Percentiles rank a stretch among this genome's conserved stretches.
These are phyloP conservation scores for Myochromella boudieri DNA, from an alignment of 768 basidiomycete genomes.

Conservation along the genomic window DNA sequence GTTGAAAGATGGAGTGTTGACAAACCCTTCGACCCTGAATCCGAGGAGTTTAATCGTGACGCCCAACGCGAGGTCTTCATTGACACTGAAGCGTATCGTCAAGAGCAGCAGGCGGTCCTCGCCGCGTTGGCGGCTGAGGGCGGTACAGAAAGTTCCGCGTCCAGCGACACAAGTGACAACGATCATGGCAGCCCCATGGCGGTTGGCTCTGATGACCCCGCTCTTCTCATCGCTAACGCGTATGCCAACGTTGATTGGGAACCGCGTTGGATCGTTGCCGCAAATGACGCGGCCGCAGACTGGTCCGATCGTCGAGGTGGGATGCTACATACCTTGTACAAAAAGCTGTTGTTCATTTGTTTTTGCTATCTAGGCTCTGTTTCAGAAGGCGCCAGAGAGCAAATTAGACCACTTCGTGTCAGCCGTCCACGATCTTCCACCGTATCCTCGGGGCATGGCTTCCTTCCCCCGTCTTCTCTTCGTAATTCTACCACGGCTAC, in stretches of 20 bases:
- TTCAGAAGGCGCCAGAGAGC: conserved; percentile 9
- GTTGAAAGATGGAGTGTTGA: conserved; percentile 59
- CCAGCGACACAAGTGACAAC: conserved; percentile 43
- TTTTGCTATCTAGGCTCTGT: conserved; percentile 11
- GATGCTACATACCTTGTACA: background rate
- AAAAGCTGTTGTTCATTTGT: conserved; percentile 3
- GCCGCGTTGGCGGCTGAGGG: conserved; percentile 26
- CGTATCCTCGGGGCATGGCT: conserved; percentile 23
- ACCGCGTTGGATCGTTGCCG: conserved; percentile 16
- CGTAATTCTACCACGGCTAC: conserved; percentile 23
- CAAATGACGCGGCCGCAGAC: conserved; percentile 8
- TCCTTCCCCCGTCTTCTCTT: conserved; percentile 18
- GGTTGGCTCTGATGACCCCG: conserved; percentile 40
- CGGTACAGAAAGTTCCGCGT: conserved; percentile 33
- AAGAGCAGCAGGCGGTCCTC: conserved; percentile 26
- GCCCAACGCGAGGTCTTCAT: conserved; percentile 71
- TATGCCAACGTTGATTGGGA: conserved; percentile 28
- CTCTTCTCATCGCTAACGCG: conserved; percentile 35
- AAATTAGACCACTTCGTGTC: conserved; percentile 7
- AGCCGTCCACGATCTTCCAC: conserved; percentile 21
- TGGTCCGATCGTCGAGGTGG: conserved; percentile 8
- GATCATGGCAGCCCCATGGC: conserved; percentile 52
- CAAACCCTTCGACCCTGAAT: conserved; percentile 77
- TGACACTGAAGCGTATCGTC: conserved; percentile 38
- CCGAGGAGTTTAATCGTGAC: conserved; percentile 69